These are phyloP conservation scores for Fusarium cyanostomum DNA, from an alignment of 2,329 filamentous ascomycete genomes.

Conservation along the genomic window DNA sequence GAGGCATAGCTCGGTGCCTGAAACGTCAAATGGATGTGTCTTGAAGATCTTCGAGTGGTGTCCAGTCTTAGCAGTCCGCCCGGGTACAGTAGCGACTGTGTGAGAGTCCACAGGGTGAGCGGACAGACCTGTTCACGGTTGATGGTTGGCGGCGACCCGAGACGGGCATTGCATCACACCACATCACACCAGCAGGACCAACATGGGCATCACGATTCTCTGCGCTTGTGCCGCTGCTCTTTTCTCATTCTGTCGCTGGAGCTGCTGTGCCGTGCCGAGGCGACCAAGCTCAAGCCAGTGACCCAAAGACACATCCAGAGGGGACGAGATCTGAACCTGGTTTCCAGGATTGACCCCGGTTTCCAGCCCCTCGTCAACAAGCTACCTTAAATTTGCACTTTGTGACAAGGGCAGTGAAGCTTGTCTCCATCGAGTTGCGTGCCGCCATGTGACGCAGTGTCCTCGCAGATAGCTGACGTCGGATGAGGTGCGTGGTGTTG, in stretches of 20 bases:
- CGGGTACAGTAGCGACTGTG: slow-evolving; percentile 7
- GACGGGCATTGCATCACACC: slow-evolving; percentile 35
- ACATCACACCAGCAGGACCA: slow-evolving; percentile 25
- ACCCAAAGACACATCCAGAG: slow-evolving; percentile 13
- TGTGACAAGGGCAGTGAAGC: slow-evolving; percentile 19
- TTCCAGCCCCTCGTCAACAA: slow-evolving; percentile 42
- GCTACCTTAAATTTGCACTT: slow-evolving; percentile 40
- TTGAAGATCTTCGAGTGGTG: slow-evolving; percentile 15
- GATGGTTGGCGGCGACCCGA: slow-evolving; percentile 27
- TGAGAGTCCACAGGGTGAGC: neutral
- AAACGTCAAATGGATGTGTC: neutral
- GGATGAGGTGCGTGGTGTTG: slow-evolving; percentile 26
- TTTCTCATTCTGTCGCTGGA: slow-evolving; percentile 21
- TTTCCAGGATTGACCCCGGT: slow-evolving; percentile 17
- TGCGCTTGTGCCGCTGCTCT: slow-evolving; percentile 23
- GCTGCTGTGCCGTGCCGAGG: slow-evolving; percentile 4
- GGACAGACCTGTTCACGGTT: slow-evolving; percentile 1
- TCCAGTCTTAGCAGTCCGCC: slow-evolving; percentile 23
- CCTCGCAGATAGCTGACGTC: slow-evolving; percentile 29
- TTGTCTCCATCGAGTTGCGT: slow-evolving; percentile 8
- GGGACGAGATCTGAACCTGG: slow-evolving; percentile 22
- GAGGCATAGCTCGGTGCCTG: slow-evolving; percentile 2
- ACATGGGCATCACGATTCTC: slow-evolving; percentile 5
- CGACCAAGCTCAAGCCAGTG: neutral
- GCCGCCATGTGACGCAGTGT: slow-evolving; percentile 13